Percentiles rank a stretch among this genome's conserved stretches.
phyloP scores from a whole-genome alignment of 306 rosid genomes.

The Malus asiatica region DNA sequence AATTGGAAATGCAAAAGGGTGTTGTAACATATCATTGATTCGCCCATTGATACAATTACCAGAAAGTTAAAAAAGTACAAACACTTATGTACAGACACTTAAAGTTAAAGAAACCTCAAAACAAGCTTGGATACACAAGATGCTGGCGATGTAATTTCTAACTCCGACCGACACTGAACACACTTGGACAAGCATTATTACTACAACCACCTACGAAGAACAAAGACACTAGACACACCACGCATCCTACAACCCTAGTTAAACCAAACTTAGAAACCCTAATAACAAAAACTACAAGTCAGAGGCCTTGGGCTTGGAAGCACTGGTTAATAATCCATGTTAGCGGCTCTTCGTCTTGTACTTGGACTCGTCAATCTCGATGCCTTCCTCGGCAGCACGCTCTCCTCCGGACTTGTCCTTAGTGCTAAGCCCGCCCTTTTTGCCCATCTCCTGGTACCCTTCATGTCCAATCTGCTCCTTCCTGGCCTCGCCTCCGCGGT shows the following conservation, averaged over 20 bases:
- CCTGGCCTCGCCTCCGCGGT: not conserved
- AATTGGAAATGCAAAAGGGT: too few species aligned
- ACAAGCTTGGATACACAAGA: not conserved
- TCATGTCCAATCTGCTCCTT: not conserved
- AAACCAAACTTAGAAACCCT: not conserved
- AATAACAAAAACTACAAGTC: not conserved
- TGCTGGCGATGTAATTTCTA: too few species aligned
- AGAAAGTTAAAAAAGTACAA: too few species aligned
- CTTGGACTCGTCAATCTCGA: constrained; percentile 58
- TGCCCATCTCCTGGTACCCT: not conserved
- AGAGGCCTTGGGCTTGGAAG: not conserved
- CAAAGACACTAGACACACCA: not conserved
- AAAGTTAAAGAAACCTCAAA: not conserved
- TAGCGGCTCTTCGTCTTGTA: constrained; percentile 16
- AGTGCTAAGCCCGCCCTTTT: constrained; percentile 61
- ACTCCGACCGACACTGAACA: too few species aligned
- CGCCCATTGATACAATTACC: not conserved
- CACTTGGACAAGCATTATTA: not conserved
- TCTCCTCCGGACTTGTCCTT: constrained; percentile 44
- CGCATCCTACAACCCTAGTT: not conserved
- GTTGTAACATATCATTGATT: not conserved
- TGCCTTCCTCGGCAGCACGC: constrained; percentile 51
- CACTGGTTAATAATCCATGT: not conserved
- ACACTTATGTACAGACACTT: too few species aligned
- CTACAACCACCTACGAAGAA: not conserved